Base-by-base conservation (phyloP, 768 basidiomycete genomes). In the Grammothele lineata region DNA sequence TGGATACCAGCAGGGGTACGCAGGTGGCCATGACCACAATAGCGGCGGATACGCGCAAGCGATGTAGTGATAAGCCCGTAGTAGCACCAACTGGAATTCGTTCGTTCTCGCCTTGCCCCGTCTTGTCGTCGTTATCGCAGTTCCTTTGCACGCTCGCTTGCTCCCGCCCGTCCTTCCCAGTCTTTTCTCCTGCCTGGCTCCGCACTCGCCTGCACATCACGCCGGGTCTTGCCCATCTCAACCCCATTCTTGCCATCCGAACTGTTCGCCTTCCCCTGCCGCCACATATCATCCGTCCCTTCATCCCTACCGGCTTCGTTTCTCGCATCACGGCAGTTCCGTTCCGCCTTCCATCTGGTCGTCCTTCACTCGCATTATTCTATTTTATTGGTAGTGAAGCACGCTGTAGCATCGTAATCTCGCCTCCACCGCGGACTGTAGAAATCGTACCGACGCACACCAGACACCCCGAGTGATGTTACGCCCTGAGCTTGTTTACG, bases 21-120 rank as follows among this genome's bases (percentile, higher is more conserved):
- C 38, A 37, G 54, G 57, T 22, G 53, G 50, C 36, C 53, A 62
- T 49, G 56, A 55, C 46, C 55, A 62, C 42, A 44, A 43, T 43
- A 51, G 53, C 35, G 57, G 59, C 24, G 27, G 27, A 30, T 57
- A 54, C 52, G 54, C 34, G 48, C 58, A 59, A 50, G 61, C 61
- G 30, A 54, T 60, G 57, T 60, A 58, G 57, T 56, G 37, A 49
- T 47, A 46, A 36, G 32, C 27, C 37, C 25, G 37, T n/a, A 11
- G 8, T 21, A 32, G 11, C 37, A n/a, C 26, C 19, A 23, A 43
- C 35, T 42, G 11, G 30, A 44, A 21, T 25, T 35, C 42, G 11
- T 45, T 21, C 43, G 24, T 44, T 41, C 15, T n/a, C n/a, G 14
- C 41, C 19, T 37, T 2, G 14, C 33, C 21, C 25, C 27, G 34